phyloP scores from a whole-genome alignment of 2,329 filamentous ascomycete genomes.

The Paracoccidioides brasiliensis region DNA sequence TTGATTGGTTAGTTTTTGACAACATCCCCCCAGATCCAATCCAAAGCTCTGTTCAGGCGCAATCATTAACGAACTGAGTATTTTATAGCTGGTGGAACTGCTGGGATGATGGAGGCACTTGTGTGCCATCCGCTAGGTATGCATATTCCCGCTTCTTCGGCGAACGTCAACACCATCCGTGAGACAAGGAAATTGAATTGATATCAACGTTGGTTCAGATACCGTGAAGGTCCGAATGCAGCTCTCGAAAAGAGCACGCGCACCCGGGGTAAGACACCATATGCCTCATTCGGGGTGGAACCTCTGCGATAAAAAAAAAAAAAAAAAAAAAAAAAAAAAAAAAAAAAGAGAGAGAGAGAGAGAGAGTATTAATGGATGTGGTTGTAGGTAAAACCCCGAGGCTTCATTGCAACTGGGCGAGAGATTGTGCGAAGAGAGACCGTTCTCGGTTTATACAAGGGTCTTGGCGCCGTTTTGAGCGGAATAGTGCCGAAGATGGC shows the following conservation, averaged over 20 bases:
- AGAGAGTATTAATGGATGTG: neutral
- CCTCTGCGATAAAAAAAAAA: no score
- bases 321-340: no score
- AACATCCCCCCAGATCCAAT: conserved; percentile 7
- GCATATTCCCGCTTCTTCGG: conserved; percentile 11
- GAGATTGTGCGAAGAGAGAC: conserved; percentile 87
- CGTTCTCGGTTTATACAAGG: conserved; percentile 88
- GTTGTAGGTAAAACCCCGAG: conserved; percentile 54
- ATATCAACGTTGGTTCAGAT: conserved; percentile 40
- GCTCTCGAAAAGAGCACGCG: conserved; percentile 71
- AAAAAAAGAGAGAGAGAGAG: no score
- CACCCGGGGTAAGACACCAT: conserved; percentile 53
- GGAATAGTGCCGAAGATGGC: conserved; percentile 99
- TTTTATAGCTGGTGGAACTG: conserved; percentile 70
- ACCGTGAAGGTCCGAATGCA: conserved; percentile 99
- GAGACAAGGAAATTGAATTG: neutral
- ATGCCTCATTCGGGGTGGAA: neutral
- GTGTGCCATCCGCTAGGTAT: conserved; percentile 85
- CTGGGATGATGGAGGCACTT: conserved; percentile 98
- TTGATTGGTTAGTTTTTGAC: conserved; percentile 57
- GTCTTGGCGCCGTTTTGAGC: conserved; percentile 87
- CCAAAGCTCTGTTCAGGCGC: conserved; percentile 9
- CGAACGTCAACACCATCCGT: neutral
- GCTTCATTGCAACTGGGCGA: conserved; percentile 72
- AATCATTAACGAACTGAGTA: conserved; percentile 10